Evolutionary conservation across 2,329 filamentous ascomycete species (phyloP).

Genomic region (Mycosphaerella sp.): DNA sequence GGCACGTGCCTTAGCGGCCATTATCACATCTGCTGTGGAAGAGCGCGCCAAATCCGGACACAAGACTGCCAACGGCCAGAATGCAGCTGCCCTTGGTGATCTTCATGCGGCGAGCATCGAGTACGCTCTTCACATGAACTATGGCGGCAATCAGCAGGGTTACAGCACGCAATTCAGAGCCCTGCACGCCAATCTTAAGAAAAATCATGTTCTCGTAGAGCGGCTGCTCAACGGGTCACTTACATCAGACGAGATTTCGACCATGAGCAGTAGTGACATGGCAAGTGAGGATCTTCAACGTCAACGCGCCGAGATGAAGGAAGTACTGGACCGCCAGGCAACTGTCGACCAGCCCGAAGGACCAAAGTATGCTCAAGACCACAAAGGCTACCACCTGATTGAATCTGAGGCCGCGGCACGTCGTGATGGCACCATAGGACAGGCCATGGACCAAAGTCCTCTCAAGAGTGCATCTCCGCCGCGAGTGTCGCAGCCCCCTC

Average conservation of each 20-base stretch:
- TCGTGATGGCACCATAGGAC: background rate
- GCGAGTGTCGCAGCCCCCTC: slow-evolving; percentile 17
- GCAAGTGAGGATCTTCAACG: slow-evolving; percentile 82
- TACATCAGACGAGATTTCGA: slow-evolving; percentile 68
- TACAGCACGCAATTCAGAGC: slow-evolving; percentile 65
- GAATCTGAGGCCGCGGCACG: slow-evolving; percentile 55
- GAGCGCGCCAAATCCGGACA: slow-evolving; percentile 61
- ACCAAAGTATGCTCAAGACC: slow-evolving; percentile 77
- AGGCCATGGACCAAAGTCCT: slow-evolving; percentile 2
- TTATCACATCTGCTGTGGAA: slow-evolving; percentile 61
- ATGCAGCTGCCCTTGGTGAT: slow-evolving; percentile 59
- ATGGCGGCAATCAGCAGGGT: slow-evolving; percentile 46
- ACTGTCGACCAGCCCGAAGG: slow-evolving; percentile 68
- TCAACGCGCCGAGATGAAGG: slow-evolving; percentile 69
- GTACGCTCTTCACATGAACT: slow-evolving; percentile 55
- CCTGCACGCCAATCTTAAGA: slow-evolving; percentile 81
- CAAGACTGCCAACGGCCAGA: slow-evolving; percentile 57
- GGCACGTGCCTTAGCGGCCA: slow-evolving; percentile 65
- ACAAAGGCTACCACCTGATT: slow-evolving; percentile 90
- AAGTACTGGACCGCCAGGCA: slow-evolving; percentile 73
- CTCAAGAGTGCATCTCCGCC: slow-evolving; percentile 29
- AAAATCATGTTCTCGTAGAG: slow-evolving; percentile 71
- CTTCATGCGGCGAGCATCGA: slow-evolving; percentile 74
- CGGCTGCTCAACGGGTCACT: slow-evolving; percentile 68
- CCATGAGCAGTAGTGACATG: slow-evolving; percentile 85